A percentile compares a stretch with the other conserved stretches of the same genome.
phyloP scores from a whole-genome alignment of 148 eudicot genomes.

The Spergularia bocconei region DNA sequence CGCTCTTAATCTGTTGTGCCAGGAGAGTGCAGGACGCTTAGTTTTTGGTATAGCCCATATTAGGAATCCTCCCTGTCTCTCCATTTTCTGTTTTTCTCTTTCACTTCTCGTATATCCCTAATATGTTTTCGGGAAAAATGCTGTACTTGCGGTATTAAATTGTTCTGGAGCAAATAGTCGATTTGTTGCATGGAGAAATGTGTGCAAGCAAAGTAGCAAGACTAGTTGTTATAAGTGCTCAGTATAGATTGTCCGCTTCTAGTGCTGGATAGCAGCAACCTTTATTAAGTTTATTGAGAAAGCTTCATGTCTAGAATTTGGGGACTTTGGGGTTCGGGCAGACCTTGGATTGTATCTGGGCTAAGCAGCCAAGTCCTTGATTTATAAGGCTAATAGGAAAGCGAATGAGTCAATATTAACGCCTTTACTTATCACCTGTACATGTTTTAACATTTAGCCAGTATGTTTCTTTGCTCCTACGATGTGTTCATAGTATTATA shows the following conservation, averaged over 20 bases:
- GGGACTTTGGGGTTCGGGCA: too few relatives aligned
- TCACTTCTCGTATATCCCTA: too few relatives aligned
- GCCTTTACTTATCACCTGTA: neutral
- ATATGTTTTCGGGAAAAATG: too few relatives aligned
- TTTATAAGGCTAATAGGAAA: neutral
- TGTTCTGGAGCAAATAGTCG: neutral
- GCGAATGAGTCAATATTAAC: neutral
- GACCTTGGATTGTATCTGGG: too few relatives aligned
- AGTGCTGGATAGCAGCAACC: neutral
- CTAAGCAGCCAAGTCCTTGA: neutral
- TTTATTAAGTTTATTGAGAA: neutral
- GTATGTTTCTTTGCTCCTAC: too few relatives aligned
- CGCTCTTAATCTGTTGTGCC: too few relatives aligned
- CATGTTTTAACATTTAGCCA: neutral
- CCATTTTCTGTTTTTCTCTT: too few relatives aligned
- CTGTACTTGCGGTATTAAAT: neutral
- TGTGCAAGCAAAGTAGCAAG: neutral
- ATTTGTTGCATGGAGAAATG: neutral
- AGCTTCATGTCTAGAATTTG: neutral
- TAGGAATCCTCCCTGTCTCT: too few relatives aligned
- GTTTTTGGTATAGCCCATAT: too few relatives aligned
- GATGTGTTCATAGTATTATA: neutral
- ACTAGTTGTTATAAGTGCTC: neutral
- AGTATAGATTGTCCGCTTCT: neutral
- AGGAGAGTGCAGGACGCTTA: too few relatives aligned